phyloP scores from a whole-genome alignment of 1,284 basidiomycete genomes.

The Trichosporon inkin region DNA sequence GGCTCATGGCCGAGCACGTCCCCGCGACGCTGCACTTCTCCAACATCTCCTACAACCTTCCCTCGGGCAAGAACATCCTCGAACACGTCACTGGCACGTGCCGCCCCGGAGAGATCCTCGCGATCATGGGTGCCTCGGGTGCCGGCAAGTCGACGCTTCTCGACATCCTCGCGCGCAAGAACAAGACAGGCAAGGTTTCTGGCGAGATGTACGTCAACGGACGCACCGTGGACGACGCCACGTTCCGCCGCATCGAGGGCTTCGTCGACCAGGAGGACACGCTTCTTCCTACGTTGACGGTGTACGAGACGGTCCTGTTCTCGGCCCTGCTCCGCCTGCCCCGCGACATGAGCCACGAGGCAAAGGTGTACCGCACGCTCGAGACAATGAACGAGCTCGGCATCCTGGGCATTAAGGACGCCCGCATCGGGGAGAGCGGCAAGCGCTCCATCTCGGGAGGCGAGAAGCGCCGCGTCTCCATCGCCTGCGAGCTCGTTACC shows the following conservation, averaged over 20 bases:
- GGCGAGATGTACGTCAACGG: conserved; percentile 85
- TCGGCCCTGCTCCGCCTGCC: conserved; percentile 85
- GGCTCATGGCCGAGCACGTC: conserved; percentile 87
- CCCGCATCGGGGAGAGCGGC: conserved; percentile 76
- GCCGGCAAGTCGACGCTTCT: conserved; percentile 95
- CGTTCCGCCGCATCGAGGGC: conserved; percentile 73
- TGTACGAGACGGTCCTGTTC: conserved; percentile 94
- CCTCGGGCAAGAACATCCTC: conserved; percentile 64
- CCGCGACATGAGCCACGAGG: conserved; percentile 86
- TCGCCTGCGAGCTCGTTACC: conserved; percentile 97
- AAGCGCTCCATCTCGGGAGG: conserved; percentile 87
- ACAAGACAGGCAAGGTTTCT: conserved; percentile 71
- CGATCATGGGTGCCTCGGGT: conserved; percentile 93
- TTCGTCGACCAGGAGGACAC: conserved; percentile 99
- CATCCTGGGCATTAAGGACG: conserved; percentile 83
- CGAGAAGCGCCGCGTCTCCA: conserved; percentile 90
- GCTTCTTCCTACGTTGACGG: conserved; percentile 90
- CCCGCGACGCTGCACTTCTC: conserved; percentile 87
- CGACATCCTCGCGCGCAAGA: conserved; percentile 86
- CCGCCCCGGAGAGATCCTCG: conserved; percentile 81
- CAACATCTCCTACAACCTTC: conserved; percentile 71
- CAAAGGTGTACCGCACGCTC: conserved; percentile 87
- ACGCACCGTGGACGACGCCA: conserved; percentile 64
- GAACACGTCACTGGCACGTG: conserved; percentile 75
- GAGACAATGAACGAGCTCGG: conserved; percentile 96